Percentiles rank a stretch among this genome's conserved stretches.
These are phyloP conservation scores for Paecilomyces formosus DNA, from an alignment of 2,329 filamentous ascomycete genomes.

Conservation along the genomic window DNA sequence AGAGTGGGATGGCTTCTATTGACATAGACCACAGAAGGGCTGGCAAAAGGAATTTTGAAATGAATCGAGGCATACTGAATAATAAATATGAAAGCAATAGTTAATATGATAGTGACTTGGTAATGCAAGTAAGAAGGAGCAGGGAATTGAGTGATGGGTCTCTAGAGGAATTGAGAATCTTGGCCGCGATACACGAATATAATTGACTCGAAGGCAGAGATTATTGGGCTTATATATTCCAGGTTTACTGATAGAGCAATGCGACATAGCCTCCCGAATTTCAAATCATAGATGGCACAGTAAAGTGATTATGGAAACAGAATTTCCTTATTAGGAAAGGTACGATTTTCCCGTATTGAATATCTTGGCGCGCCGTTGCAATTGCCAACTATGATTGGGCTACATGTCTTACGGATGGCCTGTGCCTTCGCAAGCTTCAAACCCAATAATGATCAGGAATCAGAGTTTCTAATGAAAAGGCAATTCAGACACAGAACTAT, in stretches of 20 bases:
- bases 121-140: not conserved
- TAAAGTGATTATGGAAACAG: not conserved
- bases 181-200: not conserved
- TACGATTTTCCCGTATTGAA: not conserved
- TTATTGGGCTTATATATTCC: not conserved
- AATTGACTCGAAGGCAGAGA: not conserved
- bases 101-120: not conserved
- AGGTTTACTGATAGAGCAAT: not conserved
- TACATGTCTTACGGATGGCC: not conserved
- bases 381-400: not conserved
- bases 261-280: not conserved
- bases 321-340: not conserved
- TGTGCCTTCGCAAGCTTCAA: not conserved
- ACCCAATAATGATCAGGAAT: not conserved
- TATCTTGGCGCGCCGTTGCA: not conserved
- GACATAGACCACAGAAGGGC: not conserved
- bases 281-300: constrained; percentile 2
- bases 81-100: not conserved
- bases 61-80: not conserved
- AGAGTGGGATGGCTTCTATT: not conserved
- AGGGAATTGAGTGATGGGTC: not conserved
- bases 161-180: not conserved
- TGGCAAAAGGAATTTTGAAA: not conserved
- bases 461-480: not conserved
- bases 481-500: not conserved